Conservation (phyloP, 441 rosid genomes). For the Arabidopsis hybrid region DNA sequence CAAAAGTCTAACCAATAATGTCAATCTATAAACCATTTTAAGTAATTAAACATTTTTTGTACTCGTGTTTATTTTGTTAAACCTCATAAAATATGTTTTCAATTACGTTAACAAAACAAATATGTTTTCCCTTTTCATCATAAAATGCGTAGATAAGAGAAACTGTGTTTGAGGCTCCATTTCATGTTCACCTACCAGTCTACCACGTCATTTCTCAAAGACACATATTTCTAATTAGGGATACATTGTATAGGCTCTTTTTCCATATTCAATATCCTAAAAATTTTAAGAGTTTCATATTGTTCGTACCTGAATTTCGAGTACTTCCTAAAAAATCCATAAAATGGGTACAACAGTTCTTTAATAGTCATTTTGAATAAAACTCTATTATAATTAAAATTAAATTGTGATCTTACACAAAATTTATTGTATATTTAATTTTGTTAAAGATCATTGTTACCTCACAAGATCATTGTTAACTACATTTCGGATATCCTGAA, state of each 20-base stretch:
- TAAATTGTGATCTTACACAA: too few relatives aligned
- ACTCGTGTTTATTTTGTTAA: background rate
- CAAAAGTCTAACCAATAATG: slow-evolving; percentile 34
- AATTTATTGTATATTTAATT: too few relatives aligned
- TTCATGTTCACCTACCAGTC: slow-evolving; percentile 40
- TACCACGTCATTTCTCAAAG: slow-evolving; percentile 22
- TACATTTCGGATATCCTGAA: background rate
- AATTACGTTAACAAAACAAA: background rate
- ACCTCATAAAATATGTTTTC: slow-evolving; percentile 19
- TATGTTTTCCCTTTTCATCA: slow-evolving; percentile 22
- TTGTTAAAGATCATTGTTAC: too few relatives aligned
- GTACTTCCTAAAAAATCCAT: background rate
- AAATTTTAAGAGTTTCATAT: background rate
- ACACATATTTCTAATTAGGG: background rate
- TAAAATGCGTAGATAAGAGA: slow-evolving; percentile 4
- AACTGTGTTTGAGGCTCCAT: slow-evolving; percentile 29
- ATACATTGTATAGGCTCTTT: background rate
- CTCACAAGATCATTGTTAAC: too few relatives aligned
- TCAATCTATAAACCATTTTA: slow-evolving; percentile 1
- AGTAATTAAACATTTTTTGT: background rate
- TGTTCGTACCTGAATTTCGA: background rate
- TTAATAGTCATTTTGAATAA: too few relatives aligned
- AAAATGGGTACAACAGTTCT: background rate
- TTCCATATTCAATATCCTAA: background rate
- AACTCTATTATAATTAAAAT: too few relatives aligned